phyloP scores from a whole-genome alignment of 2,329 filamentous ascomycete species.

The Fusarium nelsonii region DNA sequence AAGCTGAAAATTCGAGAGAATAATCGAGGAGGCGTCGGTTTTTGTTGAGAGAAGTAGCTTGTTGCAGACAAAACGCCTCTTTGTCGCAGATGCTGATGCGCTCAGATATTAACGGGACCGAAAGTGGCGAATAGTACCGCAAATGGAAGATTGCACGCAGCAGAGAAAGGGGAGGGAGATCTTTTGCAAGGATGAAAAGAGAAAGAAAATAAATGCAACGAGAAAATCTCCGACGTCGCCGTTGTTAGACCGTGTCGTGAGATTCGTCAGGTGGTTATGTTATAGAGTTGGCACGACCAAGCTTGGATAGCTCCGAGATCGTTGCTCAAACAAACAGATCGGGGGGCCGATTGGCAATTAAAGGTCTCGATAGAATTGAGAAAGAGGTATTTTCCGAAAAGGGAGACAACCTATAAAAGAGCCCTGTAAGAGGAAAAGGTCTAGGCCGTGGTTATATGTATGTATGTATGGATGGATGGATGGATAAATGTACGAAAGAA shows the following conservation, averaged over 20 bases:
- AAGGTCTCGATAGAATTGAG: background rate
- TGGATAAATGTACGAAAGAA: slow-evolving; percentile 20
- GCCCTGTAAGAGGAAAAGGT: slow-evolving; percentile 33
- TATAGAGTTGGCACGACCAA: slow-evolving; percentile 33
- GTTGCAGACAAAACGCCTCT: slow-evolving; percentile 47
- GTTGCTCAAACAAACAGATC: slow-evolving; percentile 29
- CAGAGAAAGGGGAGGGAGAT: slow-evolving; percentile 1
- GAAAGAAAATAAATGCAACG: slow-evolving; percentile 8
- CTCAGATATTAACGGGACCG: slow-evolving; percentile 38
- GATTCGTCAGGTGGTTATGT: slow-evolving; percentile 45
- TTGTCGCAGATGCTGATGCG: slow-evolving; percentile 49
- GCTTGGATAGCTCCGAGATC: slow-evolving; percentile 46
- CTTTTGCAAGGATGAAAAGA: slow-evolving; percentile 11
- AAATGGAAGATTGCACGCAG: slow-evolving; percentile 18
- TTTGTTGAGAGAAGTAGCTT: slow-evolving; percentile 42
- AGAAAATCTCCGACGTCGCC: slow-evolving; percentile 42
- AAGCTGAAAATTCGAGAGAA: slow-evolving; percentile 5
- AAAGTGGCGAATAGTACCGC: slow-evolving; percentile 31
- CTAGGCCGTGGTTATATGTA: slow-evolving; percentile 23
- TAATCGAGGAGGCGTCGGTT: slow-evolving; percentile 19
- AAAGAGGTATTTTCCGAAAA: slow-evolving; percentile 25
- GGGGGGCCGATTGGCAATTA: slow-evolving; percentile 18
- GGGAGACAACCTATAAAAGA: slow-evolving; percentile 27
- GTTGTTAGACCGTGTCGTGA: slow-evolving; percentile 40
- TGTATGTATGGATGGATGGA: slow-evolving; percentile 24